phyloP scores from a whole-genome alignment of 2,329 filamentous ascomycete species.

The Fragosphaeria purpurea region DNA sequence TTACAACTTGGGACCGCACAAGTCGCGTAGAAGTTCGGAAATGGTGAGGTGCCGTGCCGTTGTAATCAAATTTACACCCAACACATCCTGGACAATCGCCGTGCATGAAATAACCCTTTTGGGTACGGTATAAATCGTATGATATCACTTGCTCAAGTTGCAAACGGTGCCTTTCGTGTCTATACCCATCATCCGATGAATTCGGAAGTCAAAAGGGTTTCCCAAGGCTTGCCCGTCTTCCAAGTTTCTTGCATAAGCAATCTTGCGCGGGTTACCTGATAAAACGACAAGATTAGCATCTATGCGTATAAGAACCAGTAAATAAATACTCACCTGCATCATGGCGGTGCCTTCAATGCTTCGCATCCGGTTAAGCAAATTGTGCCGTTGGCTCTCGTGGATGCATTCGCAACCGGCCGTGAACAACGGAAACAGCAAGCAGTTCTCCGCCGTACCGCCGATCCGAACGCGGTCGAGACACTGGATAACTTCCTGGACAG shows the following conservation, averaged over 20 bases:
- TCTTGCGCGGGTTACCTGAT: slow-evolving; percentile 38
- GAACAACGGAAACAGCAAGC: slow-evolving; percentile 71
- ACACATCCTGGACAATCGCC: no score
- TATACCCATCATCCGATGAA: slow-evolving; percentile 48
- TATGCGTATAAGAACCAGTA: slow-evolving; percentile 14
- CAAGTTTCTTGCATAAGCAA: slow-evolving; percentile 59
- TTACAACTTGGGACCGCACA: slow-evolving; percentile 23
- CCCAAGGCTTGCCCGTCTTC: slow-evolving; percentile 59
- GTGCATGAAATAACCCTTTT: no score
- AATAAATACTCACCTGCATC: slow-evolving; percentile 48
- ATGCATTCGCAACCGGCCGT: slow-evolving; percentile 67
- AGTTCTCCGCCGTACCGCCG: slow-evolving; percentile 63
- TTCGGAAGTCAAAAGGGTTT: slow-evolving; percentile 54
- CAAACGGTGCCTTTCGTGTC: no score
- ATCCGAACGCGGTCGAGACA: slow-evolving; percentile 52
- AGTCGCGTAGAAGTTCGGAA: slow-evolving; percentile 18
- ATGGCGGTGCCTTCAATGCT: slow-evolving; percentile 64
- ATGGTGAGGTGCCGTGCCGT: no score
- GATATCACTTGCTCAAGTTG: no score
- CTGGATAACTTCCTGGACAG: slow-evolving; percentile 52
- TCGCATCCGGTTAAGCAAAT: slow-evolving; percentile 56
- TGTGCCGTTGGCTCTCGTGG: slow-evolving; percentile 42
- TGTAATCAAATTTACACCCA: not conserved
- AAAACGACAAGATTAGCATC: no score
- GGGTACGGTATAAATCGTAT: no score